phyloP scores from a whole-genome alignment of 2,329 filamentous ascomycete species.

The Cryphonectria naterciae region DNA sequence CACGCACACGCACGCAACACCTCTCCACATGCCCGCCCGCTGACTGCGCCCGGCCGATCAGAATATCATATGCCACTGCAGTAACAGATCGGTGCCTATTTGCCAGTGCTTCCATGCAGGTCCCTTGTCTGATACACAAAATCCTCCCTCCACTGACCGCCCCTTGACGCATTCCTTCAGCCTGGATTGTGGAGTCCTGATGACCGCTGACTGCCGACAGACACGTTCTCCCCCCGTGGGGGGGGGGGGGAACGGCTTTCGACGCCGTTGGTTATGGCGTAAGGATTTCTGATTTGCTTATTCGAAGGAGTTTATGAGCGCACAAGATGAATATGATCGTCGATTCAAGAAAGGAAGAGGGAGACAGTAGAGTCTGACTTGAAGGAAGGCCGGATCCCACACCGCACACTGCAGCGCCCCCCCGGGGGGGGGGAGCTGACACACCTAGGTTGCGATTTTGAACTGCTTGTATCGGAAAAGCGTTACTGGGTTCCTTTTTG shows the following conservation, averaged over 20 bases:
- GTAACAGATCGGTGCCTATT: background rate
- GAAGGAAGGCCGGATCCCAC: background rate
- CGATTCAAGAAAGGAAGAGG: background rate
- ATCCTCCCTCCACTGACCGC: background rate
- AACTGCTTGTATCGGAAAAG: background rate
- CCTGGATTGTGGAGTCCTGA: background rate
- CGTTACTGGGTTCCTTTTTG: background rate
- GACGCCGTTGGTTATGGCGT: background rate
- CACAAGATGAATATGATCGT: background rate
- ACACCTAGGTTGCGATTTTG: background rate
- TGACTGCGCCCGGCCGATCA: constrained; percentile 4
- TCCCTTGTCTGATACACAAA: background rate
- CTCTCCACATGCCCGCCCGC: background rate
- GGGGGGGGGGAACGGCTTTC: too few relatives aligned
- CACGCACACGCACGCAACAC: background rate
- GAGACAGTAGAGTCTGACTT: background rate
- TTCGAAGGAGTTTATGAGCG: background rate
- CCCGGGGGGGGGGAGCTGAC: background rate
- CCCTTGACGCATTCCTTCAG: background rate
- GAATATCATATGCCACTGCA: background rate
- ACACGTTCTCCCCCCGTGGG: background rate
- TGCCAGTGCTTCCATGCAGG: background rate
- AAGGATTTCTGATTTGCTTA: background rate
- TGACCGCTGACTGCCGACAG: constrained; percentile 1
- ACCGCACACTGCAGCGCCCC: background rate